Evolutionary conservation across 495 filamentous ascomycete species (phyloP), one percentile per base, ranked within the genome.

Genomic region (Bacidia rubella): DNA sequence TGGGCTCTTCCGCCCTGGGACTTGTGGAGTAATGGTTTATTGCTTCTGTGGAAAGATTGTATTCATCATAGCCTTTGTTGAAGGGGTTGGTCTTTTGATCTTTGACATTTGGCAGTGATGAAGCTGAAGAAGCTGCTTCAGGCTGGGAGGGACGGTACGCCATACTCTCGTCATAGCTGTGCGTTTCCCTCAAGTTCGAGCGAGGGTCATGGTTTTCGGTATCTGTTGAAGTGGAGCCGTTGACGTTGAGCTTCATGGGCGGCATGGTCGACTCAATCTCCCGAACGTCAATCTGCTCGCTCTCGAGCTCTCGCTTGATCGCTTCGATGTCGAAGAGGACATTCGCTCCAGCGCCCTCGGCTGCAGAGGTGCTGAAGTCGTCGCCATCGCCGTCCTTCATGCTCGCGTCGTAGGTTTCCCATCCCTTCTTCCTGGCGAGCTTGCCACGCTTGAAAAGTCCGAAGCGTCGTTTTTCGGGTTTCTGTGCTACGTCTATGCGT

Each of bases 271-370:
- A 89, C 62, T 90, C 80, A 29, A 95, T 70, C 66, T 98, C 84
- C 61, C 78, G 82, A 53, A 94, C 77, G 62, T 86, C 74, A 46
- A 92, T 76, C 39, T 72, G 72, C 55, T 92, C 82, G 27, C 77
- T 83, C 22, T 86, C 86, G 9, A 99, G 66, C 60, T 94, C 88
- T 1, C 84, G 78, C 46, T 86, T 77, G 56, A 99, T 95, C 4
- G 92, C 92, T 60, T 99, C 92, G 47, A 97, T 82, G 62, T 99
- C 92, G 59, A 99, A 99, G 10, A 99, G 71, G 1, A 96, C 85
- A 47, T 68, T 68, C 3, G 65, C 68, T 3, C 65, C 60, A 0
- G 48, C 60, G 23, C 46, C 57, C 24, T 53, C 56, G 4, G 49
- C 55, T 3, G 59, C 62, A 2, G 59, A 65, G 41, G 63, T 72